Base-by-base conservation (phyloP, 116 monocot species). In the Phalaenopsis hybrid region DNA sequence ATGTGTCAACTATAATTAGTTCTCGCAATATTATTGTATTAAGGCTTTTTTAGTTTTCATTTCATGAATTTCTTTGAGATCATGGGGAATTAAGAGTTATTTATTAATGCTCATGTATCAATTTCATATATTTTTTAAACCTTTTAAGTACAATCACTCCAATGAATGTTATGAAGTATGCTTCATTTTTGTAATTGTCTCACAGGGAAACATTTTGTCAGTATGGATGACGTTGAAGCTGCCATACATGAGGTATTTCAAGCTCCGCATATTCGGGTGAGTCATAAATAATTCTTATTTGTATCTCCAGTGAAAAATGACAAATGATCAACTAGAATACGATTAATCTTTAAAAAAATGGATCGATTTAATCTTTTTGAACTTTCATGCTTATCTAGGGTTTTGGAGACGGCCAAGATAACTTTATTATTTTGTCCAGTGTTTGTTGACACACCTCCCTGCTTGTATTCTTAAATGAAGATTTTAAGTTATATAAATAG, bases 251-350 rank as follows among this genome's bases (percentile, higher is more conserved):
- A 99, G 87, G 88, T 95, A 77, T 99, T 95, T 85, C 91, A 99
- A 82, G 91, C 98, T 76, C 95, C 98, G 77, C 98, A 99, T 89
- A 99, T 99, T 87, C 90, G 86, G 85, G 93, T 96, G 8, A 90
- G 88, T 81, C 45, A 20, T 67, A 50, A n/a, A 50, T 77, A 2
- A 44, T 55, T 18, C 15, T 43, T 3, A 55, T 55, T 55, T 55
- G 55, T 16, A 15, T 16, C 31, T 31, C 34, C 11, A 72, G n/a
- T 46, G 45, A 75, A 18, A 75, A 34, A 41, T 72, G 37, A 33
- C 25, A 34, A 34, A 37, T 25, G 15, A 41, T 37, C 37, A 72
- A 4, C 16, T 41, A 72, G 72, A 72, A 41, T 37, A 15, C 15
- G 37, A 34, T 16, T 72, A 72, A 72, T 13, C 72, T 72, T 4